Base-by-base conservation (phyloP, 176 grass and related monocot genomes). In the Oryza coarctata region DNA sequence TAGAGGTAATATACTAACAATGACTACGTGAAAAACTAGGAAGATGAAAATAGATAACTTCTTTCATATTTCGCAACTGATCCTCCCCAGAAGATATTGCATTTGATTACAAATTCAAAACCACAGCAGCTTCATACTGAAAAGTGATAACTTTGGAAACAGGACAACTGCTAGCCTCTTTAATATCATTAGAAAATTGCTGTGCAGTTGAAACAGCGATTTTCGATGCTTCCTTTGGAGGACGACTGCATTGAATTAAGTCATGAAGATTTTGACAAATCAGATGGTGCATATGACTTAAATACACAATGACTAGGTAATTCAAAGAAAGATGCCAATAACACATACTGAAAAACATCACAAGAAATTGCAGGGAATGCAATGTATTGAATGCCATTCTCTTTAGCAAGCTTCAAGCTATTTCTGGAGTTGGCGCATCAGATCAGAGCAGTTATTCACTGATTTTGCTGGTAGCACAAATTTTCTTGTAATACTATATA, bases 291-390 rank as follows among this genome's bases (percentile, higher is more conserved):
- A 26, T 64, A 47, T 0, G 5, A 34, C 12, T 14, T 70, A 80
- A 28, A 25, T 45, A 47, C 35, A 79, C 1, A n/a, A 33, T 67
- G 77, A 69, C 14, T 30, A 69, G 61, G 35, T 58, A 84, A 12
- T 77, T 80, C 18, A 88, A 68, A 23, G 71, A 38, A 83, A 64
- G 25, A 13, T 47, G 11, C 29, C 75, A 15, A 84, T 80, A 60
- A 0, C 20, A 82, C 72, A 87, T 92, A 99, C 96, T 77, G 74
- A 63, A 40, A 98, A 85, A 95, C 31, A 83, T 93, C 96, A 64
- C 96, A 98, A 25, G 96, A 95, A 93, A 98, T 85, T 74, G 96
- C 93, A 66, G 93, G 93, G 49, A 95, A 98, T 66, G 96, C 96
- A 78, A 99, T 90, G 78, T 95, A 93, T 73, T 95, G 84, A 90